A percentile compares a stretch with the other conserved stretches of the same genome.
These are phyloP conservation scores for Tolypocladium ovalisporum DNA, from an alignment of 2,329 filamentous ascomycete genomes.

Conservation along the genomic window DNA sequence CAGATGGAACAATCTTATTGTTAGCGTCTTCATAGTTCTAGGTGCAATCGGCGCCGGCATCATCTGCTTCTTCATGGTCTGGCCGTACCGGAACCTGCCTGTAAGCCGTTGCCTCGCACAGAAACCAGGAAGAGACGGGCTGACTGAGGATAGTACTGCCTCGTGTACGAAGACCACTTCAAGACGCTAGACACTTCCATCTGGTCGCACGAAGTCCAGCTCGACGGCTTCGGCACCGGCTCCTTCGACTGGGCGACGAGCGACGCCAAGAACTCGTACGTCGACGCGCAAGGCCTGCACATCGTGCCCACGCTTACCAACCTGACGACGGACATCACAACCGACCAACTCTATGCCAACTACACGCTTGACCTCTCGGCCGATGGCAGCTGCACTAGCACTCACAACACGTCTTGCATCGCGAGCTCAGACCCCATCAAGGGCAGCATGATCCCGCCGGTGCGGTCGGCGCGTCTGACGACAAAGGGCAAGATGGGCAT, in stretches of 20 bases:
- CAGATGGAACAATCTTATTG: conserved; percentile 23
- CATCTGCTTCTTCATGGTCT: conserved; percentile 19
- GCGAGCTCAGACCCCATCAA: conserved; percentile 29
- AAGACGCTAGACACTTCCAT: conserved; percentile 27
- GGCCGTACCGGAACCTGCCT: conserved; percentile 12
- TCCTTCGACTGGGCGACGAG: conserved; percentile 44
- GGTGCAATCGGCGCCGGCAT: conserved; percentile 21
- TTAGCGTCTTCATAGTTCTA: conserved; percentile 17
- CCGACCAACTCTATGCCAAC: conserved; percentile 24
- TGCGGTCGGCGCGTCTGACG: conserved; percentile 35
- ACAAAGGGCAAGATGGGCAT: conserved; percentile 16
- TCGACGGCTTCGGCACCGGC: conserved; percentile 34
- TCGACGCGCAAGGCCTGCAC: conserved; percentile 36
- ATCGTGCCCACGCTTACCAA: conserved; percentile 43
- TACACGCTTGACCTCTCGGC: conserved; percentile 33
- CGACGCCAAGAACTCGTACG: conserved; percentile 34
- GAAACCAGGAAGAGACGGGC: background rate
- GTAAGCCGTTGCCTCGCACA: background rate
- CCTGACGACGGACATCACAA: conserved; percentile 25
- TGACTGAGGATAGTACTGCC: conserved; percentile 25
- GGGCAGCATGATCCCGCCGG: conserved; percentile 36
- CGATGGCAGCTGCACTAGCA: conserved; percentile 29
- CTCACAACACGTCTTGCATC: conserved; percentile 20
- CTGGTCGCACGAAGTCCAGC: conserved; percentile 38
- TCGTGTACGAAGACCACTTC: conserved; percentile 40